Evolutionary conservation across 1,284 basidiomycete genomes (phyloP).

Genomic region (Melampsora larici-populina): DNA sequence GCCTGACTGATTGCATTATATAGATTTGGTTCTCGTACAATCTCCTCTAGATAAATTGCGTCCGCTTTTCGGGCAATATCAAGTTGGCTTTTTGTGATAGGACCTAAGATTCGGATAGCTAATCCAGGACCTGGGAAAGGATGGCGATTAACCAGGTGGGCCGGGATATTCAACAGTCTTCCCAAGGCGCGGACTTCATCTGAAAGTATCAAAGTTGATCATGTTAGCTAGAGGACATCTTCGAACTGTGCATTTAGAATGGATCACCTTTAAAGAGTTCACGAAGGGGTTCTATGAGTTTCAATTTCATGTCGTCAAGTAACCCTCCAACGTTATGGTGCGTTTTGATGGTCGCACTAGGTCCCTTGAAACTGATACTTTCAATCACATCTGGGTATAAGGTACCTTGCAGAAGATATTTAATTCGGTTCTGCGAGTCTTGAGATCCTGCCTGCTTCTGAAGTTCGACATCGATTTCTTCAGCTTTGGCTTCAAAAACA

Average conservation of each 20-base stretch:
- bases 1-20: slow-evolving; percentile 96
- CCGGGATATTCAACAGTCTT: slow-evolving; percentile 82
- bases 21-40: slow-evolving; percentile 74
- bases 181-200: slow-evolving; percentile 96
- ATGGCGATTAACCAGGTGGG: slow-evolving; percentile 88
- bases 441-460: slow-evolving; percentile 66
- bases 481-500: slow-evolving; percentile 89
- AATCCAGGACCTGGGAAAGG: slow-evolving; percentile 99
- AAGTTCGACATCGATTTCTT: slow-evolving; percentile 80
- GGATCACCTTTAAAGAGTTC: slow-evolving; percentile 91
- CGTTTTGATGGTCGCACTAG: slow-evolving; percentile 98
- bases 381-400: slow-evolving; percentile 99
- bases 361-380: slow-evolving; percentile 98
- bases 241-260: slow-evolving; percentile 43
- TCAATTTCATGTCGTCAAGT: slow-evolving; percentile 96
- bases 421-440: slow-evolving; percentile 71
- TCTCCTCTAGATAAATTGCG: slow-evolving; percentile 96
- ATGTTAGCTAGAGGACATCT: background rate
- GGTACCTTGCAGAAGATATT: slow-evolving; percentile 97
- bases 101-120: slow-evolving; percentile 96
- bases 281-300: slow-evolving; percentile 93
- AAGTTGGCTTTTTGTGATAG: slow-evolving; percentile 89
- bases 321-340: slow-evolving; percentile 99
- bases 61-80: slow-evolving; percentile 92
- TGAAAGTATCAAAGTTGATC: slow-evolving; percentile 51